phyloP scores from a whole-genome alignment of 345 rosid genomes.

The Euclidium syriacum region DNA sequence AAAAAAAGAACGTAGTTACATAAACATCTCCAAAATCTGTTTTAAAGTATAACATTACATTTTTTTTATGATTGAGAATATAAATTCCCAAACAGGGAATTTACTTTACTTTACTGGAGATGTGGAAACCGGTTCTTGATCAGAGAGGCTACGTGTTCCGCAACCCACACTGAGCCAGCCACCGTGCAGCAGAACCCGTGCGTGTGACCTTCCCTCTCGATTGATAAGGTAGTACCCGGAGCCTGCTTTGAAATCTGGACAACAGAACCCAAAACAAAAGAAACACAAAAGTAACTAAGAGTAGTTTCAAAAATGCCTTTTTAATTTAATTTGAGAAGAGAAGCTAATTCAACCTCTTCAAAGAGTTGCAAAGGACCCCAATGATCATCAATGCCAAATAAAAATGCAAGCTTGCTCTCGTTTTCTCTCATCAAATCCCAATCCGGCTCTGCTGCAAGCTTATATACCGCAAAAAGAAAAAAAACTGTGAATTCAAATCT shows the following conservation, averaged over 20 bases:
- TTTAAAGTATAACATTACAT: background rate
- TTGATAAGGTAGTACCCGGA: slow-evolving; percentile 44
- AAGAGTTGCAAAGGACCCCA: slow-evolving; percentile 80
- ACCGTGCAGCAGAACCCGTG: slow-evolving; percentile 69
- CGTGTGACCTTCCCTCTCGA: slow-evolving; percentile 78
- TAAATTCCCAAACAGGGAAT: background rate
- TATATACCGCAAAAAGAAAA: slow-evolving; percentile 20
- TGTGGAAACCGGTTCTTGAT: slow-evolving; percentile 36
- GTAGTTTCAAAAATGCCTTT: too few relatives aligned
- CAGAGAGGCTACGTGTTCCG: slow-evolving; percentile 51
- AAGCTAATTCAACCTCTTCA: slow-evolving; percentile 50
- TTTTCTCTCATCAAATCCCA: slow-evolving; percentile 69
- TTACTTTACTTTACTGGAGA: background rate
- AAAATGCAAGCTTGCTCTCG: slow-evolving; percentile 50
- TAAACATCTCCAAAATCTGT: background rate
- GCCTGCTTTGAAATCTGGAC: slow-evolving; percentile 57
- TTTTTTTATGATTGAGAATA: background rate
- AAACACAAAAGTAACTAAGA: too few relatives aligned
- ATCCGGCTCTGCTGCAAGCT: slow-evolving; percentile 70
- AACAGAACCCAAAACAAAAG: too few relatives aligned
- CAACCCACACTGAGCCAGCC: slow-evolving; percentile 81
- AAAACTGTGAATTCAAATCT: background rate
- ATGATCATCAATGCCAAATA: slow-evolving; percentile 75
- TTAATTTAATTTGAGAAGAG: background rate
- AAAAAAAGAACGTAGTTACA: background rate